Percentiles rank a stretch among this genome's conserved stretches.
Evolutionary conservation across 495 filamentous ascomycete genomes (phyloP).

Genomic region (Neohortaea acidophila): DNA sequence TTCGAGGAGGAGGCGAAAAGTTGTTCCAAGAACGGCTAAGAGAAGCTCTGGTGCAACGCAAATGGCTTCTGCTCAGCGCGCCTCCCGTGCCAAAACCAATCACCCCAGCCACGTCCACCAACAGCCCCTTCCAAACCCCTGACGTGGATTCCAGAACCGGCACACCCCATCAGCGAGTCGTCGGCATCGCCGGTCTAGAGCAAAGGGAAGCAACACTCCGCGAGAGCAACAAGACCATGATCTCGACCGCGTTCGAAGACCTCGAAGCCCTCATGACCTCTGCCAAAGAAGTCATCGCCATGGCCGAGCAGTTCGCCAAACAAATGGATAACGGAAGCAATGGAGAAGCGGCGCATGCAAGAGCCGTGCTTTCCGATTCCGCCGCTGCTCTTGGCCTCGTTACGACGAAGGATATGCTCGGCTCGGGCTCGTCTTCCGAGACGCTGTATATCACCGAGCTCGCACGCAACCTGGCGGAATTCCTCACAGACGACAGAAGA

Average conservation of each 20-base stretch:
- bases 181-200: conserved; percentile 89
- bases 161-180: conserved; percentile 38
- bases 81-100: conserved; percentile 70
- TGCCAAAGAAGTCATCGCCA: conserved; percentile 84
- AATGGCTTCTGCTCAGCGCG: conserved; percentile 88
- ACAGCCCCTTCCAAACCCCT: conserved; percentile 12
- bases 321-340: conserved; percentile 35
- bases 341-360: conserved; percentile 42
- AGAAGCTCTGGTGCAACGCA: conserved; percentile 71
- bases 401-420: conserved; percentile 83
- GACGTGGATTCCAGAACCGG: conserved; percentile 1
- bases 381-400: conserved; percentile 73
- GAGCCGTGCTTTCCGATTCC: conserved; percentile 63
- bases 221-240: conserved; percentile 82
- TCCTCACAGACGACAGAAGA: conserved; percentile 74
- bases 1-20: conserved; percentile 76
- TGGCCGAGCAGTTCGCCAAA: conserved; percentile 74
- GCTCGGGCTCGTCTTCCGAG: conserved; percentile 37
- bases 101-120: conserved; percentile 5
- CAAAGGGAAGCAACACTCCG: conserved; percentile 64
- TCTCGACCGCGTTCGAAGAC: conserved; percentile 91
- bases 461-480: conserved; percentile 80
- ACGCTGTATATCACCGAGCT: conserved; percentile 59
- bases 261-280: conserved; percentile 93
- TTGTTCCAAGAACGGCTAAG: conserved; percentile 82